Conservation (phyloP, 345 rosid genomes). For the Eucalyptus pauciflora region DNA sequence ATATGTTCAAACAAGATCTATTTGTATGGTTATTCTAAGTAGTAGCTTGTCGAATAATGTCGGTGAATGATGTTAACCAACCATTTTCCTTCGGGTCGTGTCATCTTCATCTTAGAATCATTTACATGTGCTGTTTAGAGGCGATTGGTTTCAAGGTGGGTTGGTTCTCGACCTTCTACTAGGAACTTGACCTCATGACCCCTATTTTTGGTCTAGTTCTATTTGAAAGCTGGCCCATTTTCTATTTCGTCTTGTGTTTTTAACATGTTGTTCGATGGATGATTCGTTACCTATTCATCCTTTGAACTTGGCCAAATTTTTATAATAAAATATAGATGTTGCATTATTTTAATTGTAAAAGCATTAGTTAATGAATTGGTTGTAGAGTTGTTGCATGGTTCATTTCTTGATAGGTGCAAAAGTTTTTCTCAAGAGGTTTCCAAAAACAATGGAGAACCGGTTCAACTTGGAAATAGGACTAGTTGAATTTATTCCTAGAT, state of each 20-base stretch:
- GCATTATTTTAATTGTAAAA: background rate
- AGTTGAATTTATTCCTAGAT: background rate
- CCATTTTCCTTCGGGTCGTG: background rate
- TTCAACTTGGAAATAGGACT: background rate
- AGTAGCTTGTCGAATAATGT: background rate
- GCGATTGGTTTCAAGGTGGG: background rate
- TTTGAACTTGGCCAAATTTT: background rate
- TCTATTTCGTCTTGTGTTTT: background rate
- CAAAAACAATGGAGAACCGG: background rate
- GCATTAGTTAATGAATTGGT: background rate
- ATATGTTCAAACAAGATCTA: background rate
- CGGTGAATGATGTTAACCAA: too few relatives aligned
- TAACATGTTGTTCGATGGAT: background rate
- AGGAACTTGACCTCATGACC: background rate
- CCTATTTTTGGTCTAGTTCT: background rate
- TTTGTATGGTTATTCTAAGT: background rate
- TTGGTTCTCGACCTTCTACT: too few relatives aligned
- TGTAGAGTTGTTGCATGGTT: background rate
- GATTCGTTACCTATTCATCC: background rate
- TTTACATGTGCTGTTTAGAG: too few relatives aligned
- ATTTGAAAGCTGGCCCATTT: background rate
- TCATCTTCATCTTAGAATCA: background rate
- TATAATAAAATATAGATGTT: background rate
- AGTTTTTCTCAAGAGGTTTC: background rate
- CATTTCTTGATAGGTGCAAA: background rate